Conservation (phyloP, 139 green algal species). For the Microglena sp. region DNA sequence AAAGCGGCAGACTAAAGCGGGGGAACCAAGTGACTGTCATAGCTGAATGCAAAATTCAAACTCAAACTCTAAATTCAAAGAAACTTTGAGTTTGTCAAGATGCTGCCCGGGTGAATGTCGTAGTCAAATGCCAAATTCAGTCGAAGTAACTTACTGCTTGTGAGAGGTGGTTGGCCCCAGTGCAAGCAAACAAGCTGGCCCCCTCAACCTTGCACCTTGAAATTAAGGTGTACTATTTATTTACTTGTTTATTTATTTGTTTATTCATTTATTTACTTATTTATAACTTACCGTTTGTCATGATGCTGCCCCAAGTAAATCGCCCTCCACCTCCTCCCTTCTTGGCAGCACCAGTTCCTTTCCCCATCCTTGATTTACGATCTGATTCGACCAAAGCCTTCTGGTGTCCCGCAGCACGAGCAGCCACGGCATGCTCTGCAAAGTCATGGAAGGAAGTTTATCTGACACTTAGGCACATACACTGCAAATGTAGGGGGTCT, state of each 20-base stretch:
- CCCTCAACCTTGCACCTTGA: no score
- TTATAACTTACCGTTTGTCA: slow-evolving; percentile 26
- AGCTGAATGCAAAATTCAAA: slow-evolving; percentile 1
- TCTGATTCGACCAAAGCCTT: no score
- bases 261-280: no score
- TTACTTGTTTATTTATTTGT: no score
- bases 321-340: slow-evolving; percentile 77
- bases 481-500: no score
- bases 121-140: neutral
- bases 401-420: no score
- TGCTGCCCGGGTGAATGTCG: neutral
- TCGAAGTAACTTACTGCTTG: neutral
- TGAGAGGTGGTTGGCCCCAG: slow-evolving; percentile 6
- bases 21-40: neutral
- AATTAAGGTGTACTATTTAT: no score
- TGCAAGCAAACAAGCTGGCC: no score
- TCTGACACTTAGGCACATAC: no score
- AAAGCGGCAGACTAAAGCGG: neutral
- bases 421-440: no score
- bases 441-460: no score
- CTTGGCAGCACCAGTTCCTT: slow-evolving; percentile 56
- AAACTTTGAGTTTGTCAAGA: neutral
- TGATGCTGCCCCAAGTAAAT: slow-evolving; percentile 68
- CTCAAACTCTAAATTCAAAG: neutral
- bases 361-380: no score